phyloP scores from a whole-genome alignment of 345 rosid genomes.

The Rhodamnia argentea region DNA sequence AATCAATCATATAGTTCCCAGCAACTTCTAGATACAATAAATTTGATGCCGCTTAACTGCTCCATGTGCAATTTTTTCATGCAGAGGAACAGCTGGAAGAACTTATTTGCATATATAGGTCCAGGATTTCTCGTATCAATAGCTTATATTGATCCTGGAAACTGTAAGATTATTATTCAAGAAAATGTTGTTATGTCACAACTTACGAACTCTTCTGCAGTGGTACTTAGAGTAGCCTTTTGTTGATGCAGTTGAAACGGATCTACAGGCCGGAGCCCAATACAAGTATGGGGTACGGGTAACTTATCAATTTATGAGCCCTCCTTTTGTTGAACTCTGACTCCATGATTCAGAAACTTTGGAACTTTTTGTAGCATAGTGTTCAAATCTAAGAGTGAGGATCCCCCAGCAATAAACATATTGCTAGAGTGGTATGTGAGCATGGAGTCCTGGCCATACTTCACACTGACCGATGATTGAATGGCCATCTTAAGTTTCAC shows the following conservation, averaged over 20 bases:
- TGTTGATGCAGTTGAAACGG: conserved; percentile 75
- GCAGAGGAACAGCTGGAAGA: conserved; percentile 93
- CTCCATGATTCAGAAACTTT: background rate
- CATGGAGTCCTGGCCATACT: background rate
- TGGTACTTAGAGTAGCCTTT: background rate
- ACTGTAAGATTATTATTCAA: conserved; percentile 41
- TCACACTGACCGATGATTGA: background rate
- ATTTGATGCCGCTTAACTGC: background rate
- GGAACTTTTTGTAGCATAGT: background rate
- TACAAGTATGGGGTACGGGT: conserved; percentile 66
- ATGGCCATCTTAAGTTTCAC: background rate
- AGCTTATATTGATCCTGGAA: conserved; percentile 97
- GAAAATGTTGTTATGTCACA: background rate
- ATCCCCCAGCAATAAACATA: background rate
- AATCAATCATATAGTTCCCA: background rate
- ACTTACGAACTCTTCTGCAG: background rate
- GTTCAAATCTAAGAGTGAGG: background rate
- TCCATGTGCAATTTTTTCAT: background rate
- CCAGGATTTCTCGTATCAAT: conserved; percentile 96
- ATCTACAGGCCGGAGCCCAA: conserved; percentile 84
- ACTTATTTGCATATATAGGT: conserved; percentile 78
- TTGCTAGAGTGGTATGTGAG: background rate
- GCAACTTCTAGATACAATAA: background rate
- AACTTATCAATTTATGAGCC: background rate
- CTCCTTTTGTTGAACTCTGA: background rate